Percentiles rank a stretch among this genome's conserved stretches.
phyloP scores from a whole-genome alignment of 1,284 basidiomycete genomes.

The Tremellales sp. region DNA sequence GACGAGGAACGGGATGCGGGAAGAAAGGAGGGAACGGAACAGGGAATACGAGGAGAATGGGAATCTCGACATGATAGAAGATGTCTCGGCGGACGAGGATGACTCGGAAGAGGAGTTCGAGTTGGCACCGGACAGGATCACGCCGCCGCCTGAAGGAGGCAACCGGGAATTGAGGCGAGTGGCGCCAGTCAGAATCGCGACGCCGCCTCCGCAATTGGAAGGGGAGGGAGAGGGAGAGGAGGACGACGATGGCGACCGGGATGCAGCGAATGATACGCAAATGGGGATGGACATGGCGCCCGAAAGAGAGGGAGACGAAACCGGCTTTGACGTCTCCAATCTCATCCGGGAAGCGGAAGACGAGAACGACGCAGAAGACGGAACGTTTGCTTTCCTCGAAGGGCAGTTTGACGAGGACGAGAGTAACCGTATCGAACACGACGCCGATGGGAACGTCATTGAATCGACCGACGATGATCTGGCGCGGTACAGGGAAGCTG shows the following conservation, averaged over 20 bases:
- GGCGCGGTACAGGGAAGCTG: constrained; percentile 7
- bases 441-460: constrained; percentile 20
- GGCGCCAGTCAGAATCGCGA: constrained; percentile 12
- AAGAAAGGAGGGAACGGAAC: constrained; percentile 18
- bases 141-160: constrained; percentile 28
- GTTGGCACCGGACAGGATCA: constrained; percentile 34
- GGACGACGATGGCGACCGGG: not conserved
- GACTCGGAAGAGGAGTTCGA: constrained; percentile 42
- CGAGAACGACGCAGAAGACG: constrained; percentile 12
- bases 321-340: no score
- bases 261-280: not conserved
- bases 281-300: not conserved
- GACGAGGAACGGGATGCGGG: constrained; percentile 25
- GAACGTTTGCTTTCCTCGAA: constrained; percentile 4
- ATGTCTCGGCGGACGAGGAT: constrained; percentile 31
- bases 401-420: constrained; percentile 16
- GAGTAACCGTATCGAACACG: constrained; percentile 23
- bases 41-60: constrained; percentile 18
- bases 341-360: constrained; percentile 1
- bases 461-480: constrained; percentile 8
- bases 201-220: not conserved
- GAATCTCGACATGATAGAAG: constrained; percentile 14
- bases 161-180: constrained; percentile 3
- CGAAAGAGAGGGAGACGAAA: constrained; percentile 4
- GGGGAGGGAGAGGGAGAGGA: constrained; percentile 4